phyloP scores from a whole-genome alignment of 2,329 filamentous ascomycete genomes.

The Helotiales sp. region DNA sequence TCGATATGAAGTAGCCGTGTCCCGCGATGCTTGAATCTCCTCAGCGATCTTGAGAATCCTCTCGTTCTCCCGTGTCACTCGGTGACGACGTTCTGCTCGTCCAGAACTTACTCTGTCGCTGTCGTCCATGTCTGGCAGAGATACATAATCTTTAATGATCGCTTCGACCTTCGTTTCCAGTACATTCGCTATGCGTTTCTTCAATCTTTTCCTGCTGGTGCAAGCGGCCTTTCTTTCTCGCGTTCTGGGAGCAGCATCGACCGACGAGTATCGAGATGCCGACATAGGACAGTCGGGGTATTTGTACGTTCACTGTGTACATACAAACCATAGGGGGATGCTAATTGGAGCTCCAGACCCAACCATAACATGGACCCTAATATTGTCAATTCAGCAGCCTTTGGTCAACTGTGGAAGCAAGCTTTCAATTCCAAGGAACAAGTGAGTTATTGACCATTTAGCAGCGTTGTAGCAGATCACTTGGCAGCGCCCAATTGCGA shows the following conservation, averaged over 20 bases:
- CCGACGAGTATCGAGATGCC: slow-evolving; percentile 30
- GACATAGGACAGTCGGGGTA: slow-evolving; percentile 35
- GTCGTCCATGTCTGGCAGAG: not conserved
- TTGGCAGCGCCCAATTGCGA: no score
- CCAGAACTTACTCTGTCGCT: not conserved
- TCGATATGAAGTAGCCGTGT: not conserved
- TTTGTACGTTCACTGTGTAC: slow-evolving; percentile 14
- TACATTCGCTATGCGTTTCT: slow-evolving; percentile 17
- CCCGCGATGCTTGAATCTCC: not conserved
- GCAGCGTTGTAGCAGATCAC: no score
- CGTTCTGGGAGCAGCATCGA: slow-evolving; percentile 21
- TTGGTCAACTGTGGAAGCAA: slow-evolving; percentile 40
- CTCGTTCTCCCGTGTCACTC: not conserved
- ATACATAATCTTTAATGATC: not conserved
- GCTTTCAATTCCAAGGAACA: slow-evolving; percentile 34
- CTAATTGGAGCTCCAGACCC: slow-evolving; percentile 16
- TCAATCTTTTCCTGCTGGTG: not conserved
- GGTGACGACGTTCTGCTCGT: not conserved
- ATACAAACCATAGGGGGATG: not conserved
- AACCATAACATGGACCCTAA: slow-evolving; percentile 42
- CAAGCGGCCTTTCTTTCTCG: slow-evolving; percentile 4
- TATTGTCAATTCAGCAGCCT: slow-evolving; percentile 36
- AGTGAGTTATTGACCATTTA: slow-evolving; percentile 1
- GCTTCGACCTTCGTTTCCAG: not conserved
- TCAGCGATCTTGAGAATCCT: not conserved